phyloP scores from a whole-genome alignment of 257 asterid genomes.

The Sherardia arvensis region DNA sequence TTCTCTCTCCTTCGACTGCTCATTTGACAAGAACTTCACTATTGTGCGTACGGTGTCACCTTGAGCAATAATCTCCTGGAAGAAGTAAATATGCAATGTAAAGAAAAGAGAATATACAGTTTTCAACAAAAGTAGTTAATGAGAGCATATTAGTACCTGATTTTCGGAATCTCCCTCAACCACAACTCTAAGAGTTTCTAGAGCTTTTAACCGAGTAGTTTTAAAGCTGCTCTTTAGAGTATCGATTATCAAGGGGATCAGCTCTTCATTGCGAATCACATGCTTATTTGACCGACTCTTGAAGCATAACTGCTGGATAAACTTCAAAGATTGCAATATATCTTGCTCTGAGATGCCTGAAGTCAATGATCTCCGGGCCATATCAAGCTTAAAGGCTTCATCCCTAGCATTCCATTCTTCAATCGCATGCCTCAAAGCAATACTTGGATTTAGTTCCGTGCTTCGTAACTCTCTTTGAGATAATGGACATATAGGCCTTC shows the following conservation, averaged over 20 bases:
- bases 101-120: conserved; percentile 8
- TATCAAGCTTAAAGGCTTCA: conserved; percentile 85
- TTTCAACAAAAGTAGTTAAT: conserved; percentile 8
- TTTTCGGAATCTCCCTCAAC: conserved; percentile 78
- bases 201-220: conserved; percentile 57
- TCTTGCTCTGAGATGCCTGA: conserved; percentile 54
- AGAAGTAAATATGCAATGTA: conserved; percentile 9
- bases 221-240: conserved; percentile 66
- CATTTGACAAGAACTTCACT: conserved; percentile 67
- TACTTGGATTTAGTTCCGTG: conserved; percentile 74
- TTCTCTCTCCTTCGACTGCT: conserved; percentile 80
- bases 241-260: conserved; percentile 74
- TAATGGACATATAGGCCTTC: conserved; percentile 65
- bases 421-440: conserved; percentile 75
- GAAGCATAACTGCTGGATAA: conserved; percentile 55
- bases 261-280: conserved; percentile 55
- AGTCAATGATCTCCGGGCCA: conserved; percentile 63
- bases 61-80: conserved; percentile 86
- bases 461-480: conserved; percentile 68
- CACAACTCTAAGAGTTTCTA: conserved; percentile 78
- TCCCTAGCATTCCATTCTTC: conserved; percentile 97
- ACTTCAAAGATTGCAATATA: conserved; percentile 52
- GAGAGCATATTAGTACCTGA: conserved; percentile 65
- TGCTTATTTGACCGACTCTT: conserved; percentile 55
- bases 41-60: conserved; percentile 83